phyloP scores from a whole-genome alignment of 2,329 filamentous ascomycete genomes.

The Fusarium pseudograminearum region DNA sequence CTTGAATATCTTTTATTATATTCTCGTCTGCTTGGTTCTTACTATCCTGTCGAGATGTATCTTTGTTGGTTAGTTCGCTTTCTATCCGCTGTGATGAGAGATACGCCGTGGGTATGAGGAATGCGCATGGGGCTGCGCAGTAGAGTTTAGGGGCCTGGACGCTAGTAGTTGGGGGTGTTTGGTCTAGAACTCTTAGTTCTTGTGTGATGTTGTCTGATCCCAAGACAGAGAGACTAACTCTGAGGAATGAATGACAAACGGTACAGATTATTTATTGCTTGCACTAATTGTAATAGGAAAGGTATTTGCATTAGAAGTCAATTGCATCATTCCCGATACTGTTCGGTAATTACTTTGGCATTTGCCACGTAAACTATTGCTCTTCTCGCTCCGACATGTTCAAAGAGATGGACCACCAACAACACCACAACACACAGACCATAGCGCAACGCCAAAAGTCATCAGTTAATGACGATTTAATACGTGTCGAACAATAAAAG shows the following conservation, averaged over 20 bases:
- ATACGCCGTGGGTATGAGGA: not conserved
- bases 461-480: not conserved
- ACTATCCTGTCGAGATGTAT: not conserved
- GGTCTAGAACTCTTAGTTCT: not conserved
- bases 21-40: not conserved
- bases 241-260: not conserved
- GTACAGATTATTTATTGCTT: not conserved
- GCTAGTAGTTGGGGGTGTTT: not conserved
- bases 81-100: not conserved
- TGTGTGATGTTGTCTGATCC: not conserved
- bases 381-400: not conserved
- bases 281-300: not conserved
- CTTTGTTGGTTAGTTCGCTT: not conserved
- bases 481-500: not conserved
- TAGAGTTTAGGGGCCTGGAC: not conserved
- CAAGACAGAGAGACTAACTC: not conserved
- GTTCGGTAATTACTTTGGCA: too few species aligned
- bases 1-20: constrained; percentile 4
- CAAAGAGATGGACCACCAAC: not conserved
- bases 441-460: not conserved
- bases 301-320: accelerated
- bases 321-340: not conserved
- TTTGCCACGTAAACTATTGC: not conserved
- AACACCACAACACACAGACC: not conserved
- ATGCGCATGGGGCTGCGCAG: not conserved